Evolutionary conservation across 108 stramenopile species (phyloP), one percentile per base, ranked within the genome.

Genomic region (Bacterosira constricta): DNA sequence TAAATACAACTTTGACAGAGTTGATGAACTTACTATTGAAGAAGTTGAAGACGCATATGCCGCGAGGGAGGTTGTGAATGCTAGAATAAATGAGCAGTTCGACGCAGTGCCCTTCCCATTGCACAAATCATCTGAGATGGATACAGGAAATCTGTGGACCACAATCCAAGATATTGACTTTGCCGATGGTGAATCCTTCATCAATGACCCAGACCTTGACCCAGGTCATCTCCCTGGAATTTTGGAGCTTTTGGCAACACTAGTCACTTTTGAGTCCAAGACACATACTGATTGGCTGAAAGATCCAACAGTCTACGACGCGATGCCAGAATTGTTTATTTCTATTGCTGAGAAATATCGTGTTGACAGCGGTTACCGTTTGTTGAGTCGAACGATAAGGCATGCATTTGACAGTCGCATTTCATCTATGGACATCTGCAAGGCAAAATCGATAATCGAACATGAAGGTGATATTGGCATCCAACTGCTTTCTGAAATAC

Each of bases 21-120:
- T 27, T 5, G 11, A 54, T 27, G 26, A 54, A 4, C 26, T 54
- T 4, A 30, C 53, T 27, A 30, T 54, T 29, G 53, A 54, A 10
- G 53, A 54, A 29, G 53, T 54, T 18, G 53, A 54, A 27, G 53
- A 23, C 12, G 53, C 53, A 27, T 54, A 27, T 27, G 53, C 27
- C 26, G 6, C n/a, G n/a, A n/a, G n/a, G n/a, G n/a, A n/a, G n/a
- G n/a, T n/a, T n/a, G n/a, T n/a, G n/a, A n/a, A n/a, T n/a, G n/a
- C n/a, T n/a, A n/a, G n/a, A n/a, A n/a, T n/a, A n/a, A n/a, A n/a
- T n/a, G n/a, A n/a, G n/a, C n/a, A n/a, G n/a, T n/a, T n/a, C n/a
- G n/a, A 23, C 9, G 53, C 53, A 10, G 5, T 27, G 53, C 53
- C 9, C 3, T 23, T 30, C 27, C 53, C 53, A 54, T 27, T 6